Conservation (phyloP, 305 asterid species). For the Ruellia speciosa region DNA sequence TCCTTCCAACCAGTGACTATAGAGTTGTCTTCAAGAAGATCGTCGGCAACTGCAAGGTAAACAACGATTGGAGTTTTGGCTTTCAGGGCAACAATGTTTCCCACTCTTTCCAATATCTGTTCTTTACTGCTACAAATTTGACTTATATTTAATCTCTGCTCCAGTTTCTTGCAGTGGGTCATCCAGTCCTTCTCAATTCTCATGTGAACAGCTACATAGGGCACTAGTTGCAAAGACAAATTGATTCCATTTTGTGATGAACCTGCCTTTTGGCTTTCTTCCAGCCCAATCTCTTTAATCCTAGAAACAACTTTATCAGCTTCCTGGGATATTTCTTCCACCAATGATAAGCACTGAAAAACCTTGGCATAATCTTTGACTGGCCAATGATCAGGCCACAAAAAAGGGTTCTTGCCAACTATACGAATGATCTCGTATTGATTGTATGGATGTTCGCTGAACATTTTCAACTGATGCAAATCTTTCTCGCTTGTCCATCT, state of each 20-base stretch:
- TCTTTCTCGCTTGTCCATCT: constrained; percentile 73
- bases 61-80: constrained; percentile 39
- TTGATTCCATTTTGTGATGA: constrained; percentile 7
- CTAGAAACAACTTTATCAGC: constrained; percentile 71
- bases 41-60: constrained; percentile 84
- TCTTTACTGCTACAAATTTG: constrained; percentile 78
- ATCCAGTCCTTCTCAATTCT: constrained; percentile 93
- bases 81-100: constrained; percentile 44
- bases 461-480: constrained; percentile 48
- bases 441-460: constrained; percentile 27
- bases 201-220: constrained; percentile 87
- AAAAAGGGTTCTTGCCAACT: constrained; percentile 79
- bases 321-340: constrained; percentile 55
- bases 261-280: constrained; percentile 22
- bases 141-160: constrained; percentile 48
- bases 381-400: constrained; percentile 97
- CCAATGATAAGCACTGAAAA: constrained; percentile 62
- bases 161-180: constrained; percentile 84
- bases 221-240: constrained; percentile 21
- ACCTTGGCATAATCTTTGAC: constrained; percentile 68
- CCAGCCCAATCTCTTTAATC: constrained; percentile 47
- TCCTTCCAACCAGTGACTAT: constrained; percentile 60
- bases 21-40: constrained; percentile 67
- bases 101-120: constrained; percentile 60
- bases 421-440: constrained; percentile 43